Evolutionary conservation across 176 grass and related monocot species (phyloP).

Genomic region (Oryza australiensis): DNA sequence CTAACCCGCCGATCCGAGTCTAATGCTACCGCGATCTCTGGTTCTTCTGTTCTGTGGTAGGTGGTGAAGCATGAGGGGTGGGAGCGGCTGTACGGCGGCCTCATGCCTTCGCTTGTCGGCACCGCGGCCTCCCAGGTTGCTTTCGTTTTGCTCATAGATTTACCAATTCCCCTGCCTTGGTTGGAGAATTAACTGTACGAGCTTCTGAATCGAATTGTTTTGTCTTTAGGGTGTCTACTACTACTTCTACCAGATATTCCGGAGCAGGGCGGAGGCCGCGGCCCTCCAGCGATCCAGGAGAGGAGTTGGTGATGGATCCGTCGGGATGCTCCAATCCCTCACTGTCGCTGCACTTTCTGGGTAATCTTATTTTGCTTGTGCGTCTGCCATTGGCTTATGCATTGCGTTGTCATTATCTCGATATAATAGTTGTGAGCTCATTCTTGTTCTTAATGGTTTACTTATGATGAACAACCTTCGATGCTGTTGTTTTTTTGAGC

Average conservation of each 20-base stretch:
- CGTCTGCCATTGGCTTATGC: constrained; percentile 19
- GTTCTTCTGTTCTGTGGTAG: constrained; percentile 41
- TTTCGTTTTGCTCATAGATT: neutral
- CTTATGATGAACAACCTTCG: neutral
- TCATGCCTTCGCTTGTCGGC: constrained; percentile 78
- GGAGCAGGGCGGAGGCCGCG: constrained; percentile 62
- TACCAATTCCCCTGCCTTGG: neutral
- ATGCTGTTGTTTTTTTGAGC: constrained; percentile 28
- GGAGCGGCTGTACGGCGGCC: constrained; percentile 79
- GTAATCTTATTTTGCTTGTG: constrained; percentile 38
- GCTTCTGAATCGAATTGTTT: constrained; percentile 11
- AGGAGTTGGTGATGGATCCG: constrained; percentile 84
- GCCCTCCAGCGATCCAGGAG: constrained; percentile 54
- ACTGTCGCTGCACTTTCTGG: constrained; percentile 81
- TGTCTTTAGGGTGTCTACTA: constrained; percentile 86
- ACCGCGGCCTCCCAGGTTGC: constrained; percentile 85
- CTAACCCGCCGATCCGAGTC: constrained; percentile 13
- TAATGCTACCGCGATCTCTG: constrained; percentile 37
- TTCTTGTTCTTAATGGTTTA: neutral
- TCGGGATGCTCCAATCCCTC: constrained; percentile 89
- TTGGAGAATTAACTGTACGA: neutral
- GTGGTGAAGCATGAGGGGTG: constrained; percentile 90
- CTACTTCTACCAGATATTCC: constrained; percentile 96
- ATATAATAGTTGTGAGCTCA: neutral
- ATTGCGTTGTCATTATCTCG: neutral